A percentile compares a stretch with the other conserved stretches of the same genome.
phyloP scores from a whole-genome alignment of 345 rosid species.

The Syzygium grande region DNA sequence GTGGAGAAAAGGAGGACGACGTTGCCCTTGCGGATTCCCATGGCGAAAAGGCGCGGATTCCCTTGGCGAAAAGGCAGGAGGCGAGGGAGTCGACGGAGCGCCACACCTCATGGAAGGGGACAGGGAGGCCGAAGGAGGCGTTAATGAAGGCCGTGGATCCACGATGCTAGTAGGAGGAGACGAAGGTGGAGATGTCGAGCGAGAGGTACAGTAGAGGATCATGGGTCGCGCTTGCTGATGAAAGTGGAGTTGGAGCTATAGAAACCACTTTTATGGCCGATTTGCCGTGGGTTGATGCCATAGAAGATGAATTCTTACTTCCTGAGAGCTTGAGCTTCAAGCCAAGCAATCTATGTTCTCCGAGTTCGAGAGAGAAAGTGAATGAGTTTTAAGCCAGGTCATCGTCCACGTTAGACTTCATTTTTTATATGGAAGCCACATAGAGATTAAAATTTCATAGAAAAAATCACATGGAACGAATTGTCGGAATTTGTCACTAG shows the following conservation, averaged over 20 bases:
- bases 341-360: not conserved
- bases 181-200: not conserved
- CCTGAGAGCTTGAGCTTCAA: not conserved
- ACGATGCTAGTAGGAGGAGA: not conserved
- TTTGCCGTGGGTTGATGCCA: no score
- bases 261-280: not conserved
- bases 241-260: not conserved
- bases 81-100: not conserved
- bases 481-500: accelerated
- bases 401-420: accelerated
- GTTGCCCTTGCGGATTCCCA: accelerated
- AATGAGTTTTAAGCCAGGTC: not conserved
- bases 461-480: accelerated
- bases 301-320: not conserved
- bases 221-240: not conserved
- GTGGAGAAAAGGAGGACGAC: not conserved
- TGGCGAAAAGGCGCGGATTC: not conserved
- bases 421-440: not conserved
- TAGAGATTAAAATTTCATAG: not conserved
- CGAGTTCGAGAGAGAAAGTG: not conserved
- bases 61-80: not conserved
- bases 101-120: not conserved
- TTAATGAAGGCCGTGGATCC: not conserved
- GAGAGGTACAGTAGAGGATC: not conserved
- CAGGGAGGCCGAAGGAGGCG: not conserved